These are phyloP conservation scores for Otatea glauca DNA, from an alignment of 176 grass and related monocot genomes.

Conservation along the genomic window DNA sequence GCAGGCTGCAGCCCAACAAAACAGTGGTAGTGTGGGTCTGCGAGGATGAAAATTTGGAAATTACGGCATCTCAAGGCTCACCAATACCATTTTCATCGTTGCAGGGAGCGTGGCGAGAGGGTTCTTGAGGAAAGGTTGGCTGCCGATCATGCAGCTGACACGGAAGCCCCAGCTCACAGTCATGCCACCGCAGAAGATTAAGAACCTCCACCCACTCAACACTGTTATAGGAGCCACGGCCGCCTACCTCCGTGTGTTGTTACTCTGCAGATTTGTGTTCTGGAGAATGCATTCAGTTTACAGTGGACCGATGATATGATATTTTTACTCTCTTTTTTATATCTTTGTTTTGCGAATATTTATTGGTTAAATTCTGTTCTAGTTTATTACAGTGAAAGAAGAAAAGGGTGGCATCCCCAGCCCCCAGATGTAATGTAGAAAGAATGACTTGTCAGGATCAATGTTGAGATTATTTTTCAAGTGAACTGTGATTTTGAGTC, in stretches of 20 bases:
- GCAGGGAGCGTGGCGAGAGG: slow-evolving; percentile 87
- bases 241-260: not conserved
- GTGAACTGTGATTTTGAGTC: slow-evolving; percentile 28
- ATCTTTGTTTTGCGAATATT: slow-evolving; percentile 28
- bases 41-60: not conserved
- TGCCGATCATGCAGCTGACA: slow-evolving; percentile 46
- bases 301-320: slow-evolving; percentile 43
- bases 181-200: slow-evolving; percentile 51
- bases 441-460: slow-evolving; percentile 35
- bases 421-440: slow-evolving; percentile 55
- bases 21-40: not conserved
- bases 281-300: slow-evolving; percentile 46
- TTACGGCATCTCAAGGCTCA: not conserved
- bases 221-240: slow-evolving; percentile 26
- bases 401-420: slow-evolving; percentile 20
- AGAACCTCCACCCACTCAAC: not conserved
- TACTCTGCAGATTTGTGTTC: slow-evolving; percentile 37
- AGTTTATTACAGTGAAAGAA: slow-evolving; percentile 46
- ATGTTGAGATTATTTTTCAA: slow-evolving; percentile 34
- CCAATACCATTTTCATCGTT: not conserved
- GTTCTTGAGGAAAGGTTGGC: slow-evolving; percentile 87
- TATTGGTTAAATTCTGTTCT: slow-evolving; percentile 56
- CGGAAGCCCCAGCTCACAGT: slow-evolving; percentile 47
- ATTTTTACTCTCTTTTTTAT: slow-evolving; percentile 46
- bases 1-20: not conserved